Base-by-base conservation (phyloP, 495 filamentous ascomycete genomes). In the Annulohypoxylon stygium region DNA sequence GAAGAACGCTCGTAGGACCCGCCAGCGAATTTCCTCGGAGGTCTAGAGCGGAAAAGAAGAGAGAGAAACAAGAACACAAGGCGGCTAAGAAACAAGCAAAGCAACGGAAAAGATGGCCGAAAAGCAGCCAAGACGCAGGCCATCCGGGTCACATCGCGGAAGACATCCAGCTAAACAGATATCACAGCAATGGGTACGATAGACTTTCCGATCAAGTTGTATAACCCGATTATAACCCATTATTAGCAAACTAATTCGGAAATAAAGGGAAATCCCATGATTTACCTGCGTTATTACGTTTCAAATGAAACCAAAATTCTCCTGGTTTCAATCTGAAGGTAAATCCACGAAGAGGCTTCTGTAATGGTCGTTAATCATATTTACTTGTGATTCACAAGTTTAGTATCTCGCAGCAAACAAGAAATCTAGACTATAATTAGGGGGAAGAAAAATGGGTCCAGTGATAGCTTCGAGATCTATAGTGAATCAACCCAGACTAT, bases 1-100 rank as follows among this genome's bases (percentile, higher is more conserved):
- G 88, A 0, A 76, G 80, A 11, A 81, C 86, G 14, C 80, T 92
- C 53, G 76, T 78, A 1, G 86, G 86, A 0, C 81, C 82, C 0
- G 81, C 85, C 14, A 75, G 76, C 61, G 75, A 79, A 62, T 82
- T 84, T 65, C 74, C 79, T 39, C 79, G 70, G 64, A 70, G 75
- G 67, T 70, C 55, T 25, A 73, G 72, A 43, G 75, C 70, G 59
- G 75, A 79, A 30, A 83, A 83, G 77, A 83, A 79, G 67, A 77
- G 62, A 9, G 37, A 50, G 16, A 82, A 82, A 54, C 64, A 69
- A 36, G 76, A 73, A 58, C 50, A 26, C 0, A 80, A 78, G 75
- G 59, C 67, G 11, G 39, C 50, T n/a, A 37, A 57, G 33, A 57
- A 16, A 37, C 30, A 57, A 36, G 53, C 51, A 16, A 55, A 14